Conservation (phyloP, 345 rosid genomes). For the Rhodomyrtus tomentosa region DNA sequence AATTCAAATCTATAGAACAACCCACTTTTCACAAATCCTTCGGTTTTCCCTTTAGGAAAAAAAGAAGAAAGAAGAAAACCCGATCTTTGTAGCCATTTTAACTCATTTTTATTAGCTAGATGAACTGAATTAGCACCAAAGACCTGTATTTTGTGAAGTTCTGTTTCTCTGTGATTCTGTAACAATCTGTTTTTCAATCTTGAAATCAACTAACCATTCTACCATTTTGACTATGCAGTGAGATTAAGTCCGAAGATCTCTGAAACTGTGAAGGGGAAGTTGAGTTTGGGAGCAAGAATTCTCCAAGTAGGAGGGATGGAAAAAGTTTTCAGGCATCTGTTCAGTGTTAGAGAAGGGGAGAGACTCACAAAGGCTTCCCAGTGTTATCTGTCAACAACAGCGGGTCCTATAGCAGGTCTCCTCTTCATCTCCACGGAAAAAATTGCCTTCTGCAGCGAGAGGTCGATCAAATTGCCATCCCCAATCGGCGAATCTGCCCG, state of each 20-base stretch:
- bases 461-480: conserved; percentile 23
- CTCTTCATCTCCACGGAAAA: conserved; percentile 30
- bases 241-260: conserved; percentile 24
- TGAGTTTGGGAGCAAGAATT: conserved; percentile 32
- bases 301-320: conserved; percentile 30
- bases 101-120: neutral
- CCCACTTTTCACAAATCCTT: neutral
- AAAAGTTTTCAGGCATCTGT: conserved; percentile 29
- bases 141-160: neutral
- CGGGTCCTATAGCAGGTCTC: conserved; percentile 45
- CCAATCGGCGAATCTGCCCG: conserved; percentile 9
- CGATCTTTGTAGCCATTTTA: neutral
- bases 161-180: neutral
- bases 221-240: conserved; percentile 12
- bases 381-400: conserved; percentile 35
- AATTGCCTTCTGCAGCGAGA: conserved; percentile 37
- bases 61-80: neutral
- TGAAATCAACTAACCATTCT: neutral
- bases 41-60: neutral
- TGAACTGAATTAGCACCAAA: neutral
- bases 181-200: neutral
- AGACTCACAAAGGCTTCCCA: conserved; percentile 32
- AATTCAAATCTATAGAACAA: too few relatives aligned
- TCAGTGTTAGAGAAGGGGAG: conserved; percentile 23
- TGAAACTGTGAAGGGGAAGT: conserved; percentile 35